A percentile compares a stretch with the other conserved stretches of the same genome.
phyloP scores from a whole-genome alignment of 108 stramenopile species.

The Nitzschia putrida region DNA sequence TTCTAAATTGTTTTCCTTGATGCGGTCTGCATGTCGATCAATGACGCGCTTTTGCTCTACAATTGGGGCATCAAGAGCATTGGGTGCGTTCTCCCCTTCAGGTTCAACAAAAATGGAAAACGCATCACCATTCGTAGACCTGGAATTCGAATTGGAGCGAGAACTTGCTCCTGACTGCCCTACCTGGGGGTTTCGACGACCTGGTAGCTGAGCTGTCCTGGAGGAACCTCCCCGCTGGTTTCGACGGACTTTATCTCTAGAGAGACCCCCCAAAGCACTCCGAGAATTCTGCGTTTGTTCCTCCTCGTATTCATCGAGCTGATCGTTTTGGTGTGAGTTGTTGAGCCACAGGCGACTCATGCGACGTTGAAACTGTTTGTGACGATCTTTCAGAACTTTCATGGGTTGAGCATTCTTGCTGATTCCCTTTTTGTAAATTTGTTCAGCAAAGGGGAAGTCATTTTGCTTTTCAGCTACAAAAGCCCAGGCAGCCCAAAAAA shows the following conservation, averaged over 20 bases:
- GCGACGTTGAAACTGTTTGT: conserved; percentile 79
- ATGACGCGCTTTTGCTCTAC: conserved; percentile 37
- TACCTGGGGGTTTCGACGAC: background rate
- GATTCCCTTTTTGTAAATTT: conserved; percentile 67
- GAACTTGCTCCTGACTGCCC: background rate
- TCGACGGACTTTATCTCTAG: conserved; percentile 43
- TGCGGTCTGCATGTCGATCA: conserved; percentile 58
- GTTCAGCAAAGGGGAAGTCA: conserved; percentile 61
- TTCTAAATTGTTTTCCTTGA: conserved; percentile 68
- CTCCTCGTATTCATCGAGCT: conserved; percentile 40
- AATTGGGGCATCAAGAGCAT: conserved; percentile 1
- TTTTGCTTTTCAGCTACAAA: conserved; percentile 59
- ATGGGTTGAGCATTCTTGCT: conserved; percentile 68
- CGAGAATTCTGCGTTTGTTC: conserved; percentile 2
- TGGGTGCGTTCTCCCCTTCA: conserved; percentile 40
- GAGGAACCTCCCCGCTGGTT: conserved; percentile 27
- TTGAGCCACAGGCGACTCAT: conserved; percentile 84
- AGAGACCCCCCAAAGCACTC: conserved; percentile 55
- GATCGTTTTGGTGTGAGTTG: conserved; percentile 41
- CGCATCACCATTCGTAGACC: conserved; percentile 16
- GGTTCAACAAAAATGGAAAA: conserved; percentile 65
- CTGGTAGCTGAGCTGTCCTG: background rate
- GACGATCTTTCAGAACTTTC: conserved; percentile 64
- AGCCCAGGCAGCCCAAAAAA: conserved; percentile 77
- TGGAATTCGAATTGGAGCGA: conserved; percentile 1